These are phyloP conservation scores for Curvularia lunata DNA, from an alignment of 2,329 filamentous ascomycete species.

Conservation along the genomic window DNA sequence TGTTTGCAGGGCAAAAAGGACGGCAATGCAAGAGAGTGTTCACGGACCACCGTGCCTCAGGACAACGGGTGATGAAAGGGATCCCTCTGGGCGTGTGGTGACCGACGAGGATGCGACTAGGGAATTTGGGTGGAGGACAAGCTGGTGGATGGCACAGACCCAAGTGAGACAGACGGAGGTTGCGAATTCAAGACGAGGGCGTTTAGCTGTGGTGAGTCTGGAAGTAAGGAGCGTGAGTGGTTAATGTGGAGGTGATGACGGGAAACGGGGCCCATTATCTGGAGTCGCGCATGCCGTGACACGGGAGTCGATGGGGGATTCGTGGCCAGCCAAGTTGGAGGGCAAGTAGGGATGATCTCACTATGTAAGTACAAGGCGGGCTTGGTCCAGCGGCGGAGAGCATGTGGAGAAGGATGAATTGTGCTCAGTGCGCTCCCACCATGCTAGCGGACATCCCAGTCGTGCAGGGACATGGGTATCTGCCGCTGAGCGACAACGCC, in stretches of 20 bases:
- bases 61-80: constrained; percentile 33
- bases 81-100: constrained; percentile 26
- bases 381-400: constrained; percentile 41
- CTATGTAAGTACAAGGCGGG: constrained; percentile 40
- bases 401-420: constrained; percentile 47
- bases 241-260: neutral
- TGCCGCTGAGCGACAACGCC: constrained; percentile 28
- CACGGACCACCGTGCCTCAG: constrained; percentile 33
- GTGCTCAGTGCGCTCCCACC: constrained; percentile 42
- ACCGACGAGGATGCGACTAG: constrained; percentile 38
- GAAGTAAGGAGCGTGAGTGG: constrained; percentile 10
- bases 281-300: constrained; percentile 36
- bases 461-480: constrained; percentile 37
- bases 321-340: constrained; percentile 34
- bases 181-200: constrained; percentile 8
- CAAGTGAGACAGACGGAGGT: constrained; percentile 18
- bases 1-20: constrained; percentile 30
- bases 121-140: constrained; percentile 15
- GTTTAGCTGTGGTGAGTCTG: constrained; percentile 8
- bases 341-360: constrained; percentile 44
- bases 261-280: constrained; percentile 23
- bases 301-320: constrained; percentile 32
- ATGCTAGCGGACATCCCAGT: constrained; percentile 32
- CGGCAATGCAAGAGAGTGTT: constrained; percentile 32
- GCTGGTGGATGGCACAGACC: constrained; percentile 31